A percentile compares a stretch with the other conserved stretches of the same genome.
Evolutionary conservation across 1,139 yeast species (phyloP).

Genomic region (Debaryomyces singareniensis): DNA sequence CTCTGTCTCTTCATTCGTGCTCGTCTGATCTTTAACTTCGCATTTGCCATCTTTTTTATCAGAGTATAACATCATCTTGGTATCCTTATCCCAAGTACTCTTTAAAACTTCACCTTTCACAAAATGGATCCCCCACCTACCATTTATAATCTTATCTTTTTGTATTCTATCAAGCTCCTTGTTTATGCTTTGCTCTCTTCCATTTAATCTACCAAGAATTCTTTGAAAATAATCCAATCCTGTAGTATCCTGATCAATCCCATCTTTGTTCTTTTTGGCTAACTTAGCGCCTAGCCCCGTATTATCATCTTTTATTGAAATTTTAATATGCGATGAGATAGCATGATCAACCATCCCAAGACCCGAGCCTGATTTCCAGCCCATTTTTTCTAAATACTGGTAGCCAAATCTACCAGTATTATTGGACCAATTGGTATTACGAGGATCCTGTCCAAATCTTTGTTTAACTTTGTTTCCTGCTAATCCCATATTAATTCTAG

Average conservation of each 20-base stretch:
- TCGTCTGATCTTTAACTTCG: background rate
- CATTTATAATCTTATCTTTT: slow-evolving; percentile 60
- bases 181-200: slow-evolving; percentile 55
- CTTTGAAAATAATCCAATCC: slow-evolving; percentile 93
- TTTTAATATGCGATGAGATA: slow-evolving; percentile 75
- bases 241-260: slow-evolving; percentile 60
- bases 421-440: slow-evolving; percentile 94
- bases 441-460: slow-evolving; percentile 86
- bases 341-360: slow-evolving; percentile 66
- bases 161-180: slow-evolving; percentile 61
- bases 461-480: slow-evolving; percentile 82
- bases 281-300: slow-evolving; percentile 82
- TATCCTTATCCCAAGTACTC: slow-evolving; percentile 79
- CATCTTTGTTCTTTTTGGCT: slow-evolving; percentile 48
- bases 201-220: slow-evolving; percentile 79
- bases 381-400: slow-evolving; percentile 70
- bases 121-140: slow-evolving; percentile 84
- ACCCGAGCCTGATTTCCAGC: slow-evolving; percentile 92
- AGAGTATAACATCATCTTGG: slow-evolving; percentile 24
- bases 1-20: background rate
- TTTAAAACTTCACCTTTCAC: slow-evolving; percentile 76
- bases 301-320: slow-evolving; percentile 72
- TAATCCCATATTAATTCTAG: slow-evolving; percentile 86
- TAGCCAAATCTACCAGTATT: slow-evolving; percentile 83
- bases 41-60: background rate